phyloP scores from a whole-genome alignment of 495 filamentous ascomycete genomes.

The Neurospora tetrasperma region DNA sequence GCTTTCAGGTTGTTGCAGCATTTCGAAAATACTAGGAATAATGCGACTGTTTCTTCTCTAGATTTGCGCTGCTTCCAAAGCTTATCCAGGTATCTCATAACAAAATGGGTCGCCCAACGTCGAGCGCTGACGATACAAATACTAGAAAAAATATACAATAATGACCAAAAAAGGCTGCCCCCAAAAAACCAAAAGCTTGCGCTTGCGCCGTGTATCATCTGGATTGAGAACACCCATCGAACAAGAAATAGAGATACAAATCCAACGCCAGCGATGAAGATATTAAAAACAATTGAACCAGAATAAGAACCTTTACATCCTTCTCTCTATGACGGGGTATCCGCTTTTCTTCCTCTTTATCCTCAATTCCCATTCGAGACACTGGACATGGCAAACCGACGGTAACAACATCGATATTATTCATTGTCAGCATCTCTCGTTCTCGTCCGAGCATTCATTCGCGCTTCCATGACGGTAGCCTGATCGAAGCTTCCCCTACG shows the following conservation, averaged over 20 bases:
- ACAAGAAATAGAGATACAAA: background rate
- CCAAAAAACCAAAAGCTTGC: background rate
- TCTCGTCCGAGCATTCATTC: slow-evolving; percentile 4
- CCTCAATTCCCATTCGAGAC: background rate
- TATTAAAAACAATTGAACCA: background rate
- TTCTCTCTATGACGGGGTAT: background rate
- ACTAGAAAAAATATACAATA: background rate
- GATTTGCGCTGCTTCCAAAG: background rate
- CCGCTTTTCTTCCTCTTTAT: background rate
- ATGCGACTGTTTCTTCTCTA: background rate
- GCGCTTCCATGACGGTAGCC: slow-evolving; percentile 8
- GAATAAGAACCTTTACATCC: background rate
- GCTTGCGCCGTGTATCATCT: background rate
- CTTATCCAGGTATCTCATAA: background rate
- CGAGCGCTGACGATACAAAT: background rate
- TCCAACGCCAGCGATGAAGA: background rate
- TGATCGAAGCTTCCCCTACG: slow-evolving; percentile 61
- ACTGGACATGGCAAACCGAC: background rate
- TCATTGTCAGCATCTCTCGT: background rate
- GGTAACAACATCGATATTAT: background rate
- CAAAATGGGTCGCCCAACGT: background rate
- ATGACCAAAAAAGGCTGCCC: background rate
- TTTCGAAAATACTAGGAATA: background rate
- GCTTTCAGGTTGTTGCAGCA: background rate
- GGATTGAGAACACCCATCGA: background rate